phyloP scores from a whole-genome alignment of 2,329 filamentous ascomycete genomes.

The Alternaria infectoria region DNA sequence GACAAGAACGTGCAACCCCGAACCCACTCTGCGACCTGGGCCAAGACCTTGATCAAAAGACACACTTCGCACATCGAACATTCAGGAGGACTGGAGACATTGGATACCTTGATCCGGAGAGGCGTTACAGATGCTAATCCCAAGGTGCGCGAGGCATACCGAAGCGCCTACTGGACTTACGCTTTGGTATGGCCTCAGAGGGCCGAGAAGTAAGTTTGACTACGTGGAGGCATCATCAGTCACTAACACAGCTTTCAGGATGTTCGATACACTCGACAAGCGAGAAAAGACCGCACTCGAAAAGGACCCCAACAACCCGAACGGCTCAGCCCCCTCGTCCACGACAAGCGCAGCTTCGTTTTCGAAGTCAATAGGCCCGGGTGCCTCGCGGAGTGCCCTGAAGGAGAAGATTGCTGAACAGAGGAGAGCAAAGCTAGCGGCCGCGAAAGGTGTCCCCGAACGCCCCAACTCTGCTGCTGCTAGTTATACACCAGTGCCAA shows the following conservation, averaged over 20 bases:
- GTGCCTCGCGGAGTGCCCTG: conserved; percentile 63
- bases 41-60: conserved; percentile 80
- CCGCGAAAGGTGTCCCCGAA: conserved; percentile 54
- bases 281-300: conserved; percentile 82
- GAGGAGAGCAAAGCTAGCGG: conserved; percentile 64
- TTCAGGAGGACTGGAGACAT: conserved; percentile 77
- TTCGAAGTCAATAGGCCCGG: conserved; percentile 56
- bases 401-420: conserved; percentile 86
- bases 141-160: conserved; percentile 83
- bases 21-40: conserved; percentile 79
- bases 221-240: not conserved
- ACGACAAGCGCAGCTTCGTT: conserved; percentile 56
- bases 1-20: conserved; percentile 94
- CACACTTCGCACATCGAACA: conserved; percentile 87
- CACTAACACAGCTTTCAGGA: conserved; percentile 56
- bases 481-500: conserved; percentile 54
- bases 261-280: conserved; percentile 78
- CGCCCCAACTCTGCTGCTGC: conserved; percentile 66
- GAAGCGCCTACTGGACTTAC: conserved; percentile 86
- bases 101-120: conserved; percentile 89
- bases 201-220: conserved; percentile 69
- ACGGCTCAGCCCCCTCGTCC: conserved; percentile 57
- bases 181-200: conserved; percentile 76
- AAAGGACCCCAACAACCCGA: conserved; percentile 83
- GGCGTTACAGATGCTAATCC: conserved; percentile 90